Conservation (phyloP, 495 filamentous ascomycete genomes). For the Hypomontagnella submonticulosa region DNA sequence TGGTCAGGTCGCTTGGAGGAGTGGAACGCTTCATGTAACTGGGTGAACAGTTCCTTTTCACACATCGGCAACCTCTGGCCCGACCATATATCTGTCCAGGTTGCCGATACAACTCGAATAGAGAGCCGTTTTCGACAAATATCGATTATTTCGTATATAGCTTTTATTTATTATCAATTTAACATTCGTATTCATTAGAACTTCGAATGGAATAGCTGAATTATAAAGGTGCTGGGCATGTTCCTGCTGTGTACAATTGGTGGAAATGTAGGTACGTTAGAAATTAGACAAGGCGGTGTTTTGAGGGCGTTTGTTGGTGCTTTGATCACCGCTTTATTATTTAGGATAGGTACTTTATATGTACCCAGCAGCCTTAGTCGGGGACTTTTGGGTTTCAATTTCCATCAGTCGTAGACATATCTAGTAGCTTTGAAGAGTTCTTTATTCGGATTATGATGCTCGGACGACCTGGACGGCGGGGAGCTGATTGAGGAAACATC, state of each 20-base stretch:
- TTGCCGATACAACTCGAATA: background rate
- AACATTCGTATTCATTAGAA: no score
- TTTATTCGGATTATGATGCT: background rate
- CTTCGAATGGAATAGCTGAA: background rate
- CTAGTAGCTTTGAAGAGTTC: background rate
- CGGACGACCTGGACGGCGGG: constrained; percentile 15
- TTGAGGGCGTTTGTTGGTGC: constrained; percentile 9
- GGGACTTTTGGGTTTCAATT: constrained; percentile 19
- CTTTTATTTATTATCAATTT: no score
- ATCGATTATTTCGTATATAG: no score
- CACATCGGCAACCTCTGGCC: constrained; percentile 14
- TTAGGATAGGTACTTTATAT: no score
- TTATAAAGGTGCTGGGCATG: no score
- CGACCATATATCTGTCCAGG: constrained; percentile 1
- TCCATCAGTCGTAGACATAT: constrained; percentile 3
- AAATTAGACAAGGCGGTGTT: constrained; percentile 10
- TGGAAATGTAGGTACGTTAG: no score
- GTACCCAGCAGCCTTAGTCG: constrained; percentile 1
- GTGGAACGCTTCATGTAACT: constrained; percentile 19
- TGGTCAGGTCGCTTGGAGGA: constrained; percentile 21
- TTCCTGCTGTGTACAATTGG: no score
- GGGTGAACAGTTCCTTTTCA: constrained; percentile 9
- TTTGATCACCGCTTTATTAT: constrained; percentile 13
- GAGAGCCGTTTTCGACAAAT: no score
- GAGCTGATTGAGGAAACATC: constrained; percentile 9